phyloP scores from a whole-genome alignment of 441 rosid genomes.

The Breynia disticha region DNA sequence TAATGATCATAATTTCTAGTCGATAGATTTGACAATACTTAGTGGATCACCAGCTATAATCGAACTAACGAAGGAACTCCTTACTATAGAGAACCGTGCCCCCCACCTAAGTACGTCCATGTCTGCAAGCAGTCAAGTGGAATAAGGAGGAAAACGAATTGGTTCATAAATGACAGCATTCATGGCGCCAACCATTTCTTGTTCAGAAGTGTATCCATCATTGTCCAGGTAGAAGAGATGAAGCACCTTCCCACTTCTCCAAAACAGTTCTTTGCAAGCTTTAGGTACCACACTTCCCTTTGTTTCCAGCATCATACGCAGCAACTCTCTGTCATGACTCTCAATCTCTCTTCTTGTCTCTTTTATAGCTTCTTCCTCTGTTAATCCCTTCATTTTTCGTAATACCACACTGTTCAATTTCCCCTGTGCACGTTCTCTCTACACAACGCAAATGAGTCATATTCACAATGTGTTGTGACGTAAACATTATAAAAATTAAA shows the following conservation, averaged over 20 bases:
- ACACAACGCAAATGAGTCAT: constrained; percentile 2
- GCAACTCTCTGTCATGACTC: constrained; percentile 5
- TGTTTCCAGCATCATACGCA: constrained; percentile 4
- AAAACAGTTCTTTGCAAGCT: constrained; percentile 12
- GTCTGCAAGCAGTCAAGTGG: neutral
- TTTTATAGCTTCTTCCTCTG: constrained; percentile 8
- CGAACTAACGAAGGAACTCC: too few relatives aligned
- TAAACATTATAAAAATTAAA: too few relatives aligned
- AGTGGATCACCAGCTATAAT: too few relatives aligned
- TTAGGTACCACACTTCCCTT: constrained; percentile 1
- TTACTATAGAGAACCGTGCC: too few relatives aligned
- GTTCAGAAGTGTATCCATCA: constrained; percentile 2
- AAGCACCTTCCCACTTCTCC: constrained; percentile 3
- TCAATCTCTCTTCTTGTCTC: neutral
- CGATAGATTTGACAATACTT: too few relatives aligned
- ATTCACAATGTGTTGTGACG: too few relatives aligned
- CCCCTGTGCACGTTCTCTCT: constrained; percentile 11
- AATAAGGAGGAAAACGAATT: constrained; percentile 8
- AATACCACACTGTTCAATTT: constrained; percentile 8
- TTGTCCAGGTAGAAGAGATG: neutral
- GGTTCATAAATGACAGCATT: neutral
- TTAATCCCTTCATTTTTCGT: neutral
- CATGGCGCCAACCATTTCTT: neutral
- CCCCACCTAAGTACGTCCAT: too few relatives aligned
- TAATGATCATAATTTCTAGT: too few relatives aligned